These are phyloP conservation scores for Furcasterigmium furcatum DNA, from an alignment of 2,329 filamentous ascomycete genomes.

Conservation along the genomic window DNA sequence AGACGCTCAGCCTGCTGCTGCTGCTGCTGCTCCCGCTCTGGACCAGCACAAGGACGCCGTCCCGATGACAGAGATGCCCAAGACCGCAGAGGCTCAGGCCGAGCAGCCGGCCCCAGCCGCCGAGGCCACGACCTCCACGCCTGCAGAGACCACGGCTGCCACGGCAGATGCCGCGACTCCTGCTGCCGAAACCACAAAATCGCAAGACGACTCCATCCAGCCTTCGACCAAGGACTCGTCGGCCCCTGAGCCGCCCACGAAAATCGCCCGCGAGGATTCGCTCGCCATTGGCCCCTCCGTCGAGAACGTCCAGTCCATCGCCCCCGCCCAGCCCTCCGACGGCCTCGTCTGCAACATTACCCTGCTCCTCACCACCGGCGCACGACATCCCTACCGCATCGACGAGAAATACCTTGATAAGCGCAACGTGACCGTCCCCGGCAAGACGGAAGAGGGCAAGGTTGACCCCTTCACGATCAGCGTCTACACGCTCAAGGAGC, in stretches of 20 bases:
- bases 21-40: conserved; percentile 22
- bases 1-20: conserved; percentile 6
- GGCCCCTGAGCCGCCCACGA: conserved; percentile 9
- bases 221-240: conserved; percentile 17
- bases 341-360: conserved; percentile 67
- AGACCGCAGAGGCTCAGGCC: conserved; percentile 11
- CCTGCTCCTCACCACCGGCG: conserved; percentile 75
- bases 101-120: conserved; percentile 5
- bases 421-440: conserved; percentile 73
- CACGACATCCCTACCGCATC: conserved; percentile 85
- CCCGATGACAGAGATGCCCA: conserved; percentile 29
- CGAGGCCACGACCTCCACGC: conserved; percentile 5
- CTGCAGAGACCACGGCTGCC: conserved; percentile 10
- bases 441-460: conserved; percentile 53
- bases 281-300: conserved; percentile 42
- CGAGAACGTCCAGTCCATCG: conserved; percentile 33
- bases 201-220: conserved; percentile 4
- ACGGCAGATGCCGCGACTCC: conserved; percentile 13
- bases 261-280: conserved; percentile 25
- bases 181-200: conserved; percentile 6
- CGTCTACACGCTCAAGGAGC: conserved; percentile 89
- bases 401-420: conserved; percentile 82
- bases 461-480: conserved; percentile 86
- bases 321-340: conserved; percentile 23
- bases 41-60: conserved; percentile 32